Conservation (phyloP, 2,329 filamentous ascomycete genomes). For the Alternaria sp. region DNA sequence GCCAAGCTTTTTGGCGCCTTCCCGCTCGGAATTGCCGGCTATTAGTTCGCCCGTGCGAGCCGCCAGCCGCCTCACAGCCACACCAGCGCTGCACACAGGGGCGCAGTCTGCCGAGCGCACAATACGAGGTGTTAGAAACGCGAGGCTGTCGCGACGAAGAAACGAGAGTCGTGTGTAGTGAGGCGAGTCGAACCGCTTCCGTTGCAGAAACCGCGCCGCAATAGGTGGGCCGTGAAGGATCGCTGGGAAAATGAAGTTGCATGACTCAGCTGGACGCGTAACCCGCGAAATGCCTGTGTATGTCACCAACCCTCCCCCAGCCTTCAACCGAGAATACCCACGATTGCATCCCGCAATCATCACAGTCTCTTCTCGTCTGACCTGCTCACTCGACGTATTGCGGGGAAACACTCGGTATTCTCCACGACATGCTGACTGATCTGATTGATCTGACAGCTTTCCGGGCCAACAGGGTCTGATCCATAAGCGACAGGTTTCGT, state of each 20-base stretch:
- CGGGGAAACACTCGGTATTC: slow-evolving; percentile 3
- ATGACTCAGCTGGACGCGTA: slow-evolving; percentile 16
- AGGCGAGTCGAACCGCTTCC: neutral
- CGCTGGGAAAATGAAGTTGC: slow-evolving; percentile 1
- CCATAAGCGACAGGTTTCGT: slow-evolving; percentile 3
- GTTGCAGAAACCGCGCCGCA: neutral
- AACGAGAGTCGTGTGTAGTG: neutral
- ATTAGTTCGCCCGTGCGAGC: slow-evolving; percentile 1
- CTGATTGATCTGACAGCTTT: slow-evolving; percentile 6
- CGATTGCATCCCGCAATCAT: slow-evolving; percentile 1
- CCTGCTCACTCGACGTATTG: neutral
- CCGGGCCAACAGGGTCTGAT: neutral
- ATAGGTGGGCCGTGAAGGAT: neutral
- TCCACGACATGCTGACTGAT: slow-evolving; percentile 2
- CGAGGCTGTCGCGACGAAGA: neutral
- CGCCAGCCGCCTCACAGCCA: slow-evolving; percentile 14
- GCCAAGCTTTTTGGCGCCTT: slow-evolving; percentile 24
- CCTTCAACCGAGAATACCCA: slow-evolving; percentile 2
- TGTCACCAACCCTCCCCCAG: neutral
- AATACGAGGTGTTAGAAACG: neutral
- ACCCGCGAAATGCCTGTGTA: neutral
- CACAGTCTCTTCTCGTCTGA: slow-evolving; percentile 2
- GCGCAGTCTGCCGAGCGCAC: neutral
- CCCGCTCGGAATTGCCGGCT: slow-evolving; percentile 23
- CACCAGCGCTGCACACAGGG: slow-evolving; percentile 9